A percentile compares a stretch with the other conserved stretches of the same genome.
Conservation (phyloP, 1,139 yeast genomes). For the Pneumocystis canis region DNA sequence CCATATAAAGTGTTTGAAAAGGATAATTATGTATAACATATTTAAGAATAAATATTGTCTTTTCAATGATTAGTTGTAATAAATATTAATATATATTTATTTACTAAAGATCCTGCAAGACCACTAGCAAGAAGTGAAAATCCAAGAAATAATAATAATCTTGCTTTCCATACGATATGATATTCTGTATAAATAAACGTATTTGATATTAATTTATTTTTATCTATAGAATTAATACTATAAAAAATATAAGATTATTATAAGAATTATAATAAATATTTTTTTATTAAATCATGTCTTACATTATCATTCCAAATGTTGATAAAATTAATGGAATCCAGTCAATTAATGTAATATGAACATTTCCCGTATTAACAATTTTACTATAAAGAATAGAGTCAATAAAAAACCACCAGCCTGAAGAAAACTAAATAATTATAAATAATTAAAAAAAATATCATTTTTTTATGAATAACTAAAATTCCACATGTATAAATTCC, state of each 20-base stretch:
- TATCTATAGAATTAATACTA: conserved; percentile 72
- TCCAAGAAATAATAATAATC: conserved; percentile 77
- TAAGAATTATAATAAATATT: background rate
- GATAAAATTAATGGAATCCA: conserved; percentile 92
- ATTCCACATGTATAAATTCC: background rate
- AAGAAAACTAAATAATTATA: conserved; percentile 37
- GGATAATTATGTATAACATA: conserved; percentile 63
- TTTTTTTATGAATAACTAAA: background rate
- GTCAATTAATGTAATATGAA: conserved; percentile 80
- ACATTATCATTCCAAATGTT: conserved; percentile 72
- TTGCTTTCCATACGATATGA: conserved; percentile 78
- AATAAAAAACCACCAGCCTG: conserved; percentile 79
- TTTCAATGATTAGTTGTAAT: no score
- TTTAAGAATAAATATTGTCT: conserved; percentile 57
- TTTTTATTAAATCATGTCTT: background rate
- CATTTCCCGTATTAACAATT: conserved; percentile 68
- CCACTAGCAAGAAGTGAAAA: conserved; percentile 91
- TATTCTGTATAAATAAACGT: conserved; percentile 33
- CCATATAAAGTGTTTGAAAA: conserved; percentile 90
- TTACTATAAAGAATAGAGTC: conserved; percentile 81
- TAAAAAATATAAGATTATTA: background rate
- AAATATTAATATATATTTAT: background rate
- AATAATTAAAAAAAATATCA: background rate
- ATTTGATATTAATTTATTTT: conserved; percentile 47
- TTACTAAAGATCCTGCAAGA: conserved; percentile 72